phyloP scores from a whole-genome alignment of 495 filamentous ascomycete species.

The Pseudotulostoma volvatum region DNA sequence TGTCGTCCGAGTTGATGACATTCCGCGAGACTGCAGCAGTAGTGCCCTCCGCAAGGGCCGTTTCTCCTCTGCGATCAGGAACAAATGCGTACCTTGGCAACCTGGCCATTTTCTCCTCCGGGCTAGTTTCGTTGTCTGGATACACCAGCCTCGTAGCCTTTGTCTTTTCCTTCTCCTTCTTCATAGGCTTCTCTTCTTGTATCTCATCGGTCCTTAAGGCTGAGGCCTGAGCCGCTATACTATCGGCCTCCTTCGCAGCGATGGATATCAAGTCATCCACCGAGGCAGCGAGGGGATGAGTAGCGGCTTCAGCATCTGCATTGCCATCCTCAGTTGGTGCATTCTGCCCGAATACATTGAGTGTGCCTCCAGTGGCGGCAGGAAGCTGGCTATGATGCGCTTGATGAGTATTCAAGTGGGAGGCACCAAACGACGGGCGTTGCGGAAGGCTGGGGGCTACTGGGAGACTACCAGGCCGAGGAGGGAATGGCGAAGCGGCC shows the following conservation, averaged over 20 bases:
- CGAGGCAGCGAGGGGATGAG: conserved; percentile 27
- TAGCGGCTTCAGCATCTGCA: conserved; percentile 12
- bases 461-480: conserved; percentile 35
- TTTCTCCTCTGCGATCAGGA: conserved; percentile 28
- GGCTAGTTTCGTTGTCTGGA: conserved; percentile 58
- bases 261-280: conserved; percentile 46
- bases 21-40: conserved; percentile 20
- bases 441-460: conserved; percentile 45
- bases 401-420: conserved; percentile 37
- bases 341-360: conserved; percentile 13
- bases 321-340: conserved; percentile 24
- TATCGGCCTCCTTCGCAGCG: conserved; percentile 20
- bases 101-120: conserved; percentile 73
- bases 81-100: conserved; percentile 61
- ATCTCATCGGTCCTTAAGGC: conserved; percentile 15
- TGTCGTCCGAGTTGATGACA: conserved; percentile 20
- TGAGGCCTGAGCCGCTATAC: conserved; percentile 9
- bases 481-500: conserved; percentile 19
- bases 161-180: conserved; percentile 52
- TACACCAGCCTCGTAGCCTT: conserved; percentile 61
- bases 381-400: conserved; percentile 31
- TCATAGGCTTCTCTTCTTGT: conserved; percentile 38
- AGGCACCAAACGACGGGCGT: conserved; percentile 42
- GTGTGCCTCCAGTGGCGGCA: conserved; percentile 5
- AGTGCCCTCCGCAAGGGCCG: conserved; percentile 22